Evolutionary conservation across 768 basidiomycete genomes (phyloP).

Genomic region (Lanmaoa pseudosensibilis): DNA sequence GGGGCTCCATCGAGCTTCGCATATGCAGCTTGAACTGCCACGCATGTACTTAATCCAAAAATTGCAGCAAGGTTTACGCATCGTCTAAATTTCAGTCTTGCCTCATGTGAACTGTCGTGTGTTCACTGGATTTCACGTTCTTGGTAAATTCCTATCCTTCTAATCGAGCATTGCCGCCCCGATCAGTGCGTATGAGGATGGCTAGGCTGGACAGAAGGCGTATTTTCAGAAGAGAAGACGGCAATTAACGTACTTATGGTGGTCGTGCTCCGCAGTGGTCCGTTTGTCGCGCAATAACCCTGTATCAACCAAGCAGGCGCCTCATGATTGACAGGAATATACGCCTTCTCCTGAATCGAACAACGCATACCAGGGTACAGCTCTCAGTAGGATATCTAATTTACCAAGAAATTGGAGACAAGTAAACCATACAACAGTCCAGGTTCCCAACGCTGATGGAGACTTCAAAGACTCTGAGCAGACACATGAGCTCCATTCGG

Average conservation of each 20-base stretch:
- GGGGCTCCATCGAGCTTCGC: too few species aligned
- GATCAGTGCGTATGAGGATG: too few species aligned
- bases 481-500: constrained; percentile 2
- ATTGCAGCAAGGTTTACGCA: too few species aligned
- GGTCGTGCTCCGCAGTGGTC: background rate
- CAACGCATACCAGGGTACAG: background rate
- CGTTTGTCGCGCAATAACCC: too few species aligned
- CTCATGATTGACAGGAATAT: background rate
- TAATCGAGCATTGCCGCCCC: too few species aligned
- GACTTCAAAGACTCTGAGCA: constrained; percentile 14
- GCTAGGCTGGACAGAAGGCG: too few species aligned
- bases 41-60: too few species aligned
- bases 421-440: background rate
- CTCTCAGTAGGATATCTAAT: background rate
- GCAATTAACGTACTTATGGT: background rate
- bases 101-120: too few species aligned
- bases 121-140: too few species aligned
- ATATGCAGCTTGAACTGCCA: too few species aligned
- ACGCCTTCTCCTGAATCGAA: background rate
- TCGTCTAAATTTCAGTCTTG: background rate
- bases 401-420: background rate
- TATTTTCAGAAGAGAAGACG: background rate
- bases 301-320: background rate
- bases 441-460: background rate
- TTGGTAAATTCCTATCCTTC: too few species aligned